These are phyloP conservation scores for Sanguinoderma infundibulare DNA, from an alignment of 1,284 basidiomycete species.

Conservation along the genomic window DNA sequence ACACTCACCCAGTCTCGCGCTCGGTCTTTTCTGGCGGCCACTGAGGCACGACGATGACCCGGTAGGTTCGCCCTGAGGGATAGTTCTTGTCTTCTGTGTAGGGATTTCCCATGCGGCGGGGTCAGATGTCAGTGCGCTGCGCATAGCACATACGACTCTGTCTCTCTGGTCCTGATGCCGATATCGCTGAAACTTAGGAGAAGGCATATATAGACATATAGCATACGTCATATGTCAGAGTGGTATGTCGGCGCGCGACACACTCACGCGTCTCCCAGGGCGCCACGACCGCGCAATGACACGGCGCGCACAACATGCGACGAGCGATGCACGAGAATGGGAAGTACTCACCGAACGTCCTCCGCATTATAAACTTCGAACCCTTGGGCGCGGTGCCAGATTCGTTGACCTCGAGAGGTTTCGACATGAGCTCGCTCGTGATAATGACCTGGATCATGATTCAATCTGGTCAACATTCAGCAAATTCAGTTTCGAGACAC, in stretches of 20 bases:
- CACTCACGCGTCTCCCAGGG: background rate
- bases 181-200: background rate
- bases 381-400: slow-evolving; percentile 64
- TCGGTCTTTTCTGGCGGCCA: slow-evolving; percentile 31
- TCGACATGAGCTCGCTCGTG: slow-evolving; percentile 73
- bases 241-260: background rate
- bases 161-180: background rate
- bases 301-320: background rate
- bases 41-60: slow-evolving; percentile 41
- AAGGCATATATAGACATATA: background rate
- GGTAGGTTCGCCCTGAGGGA: slow-evolving; percentile 39
- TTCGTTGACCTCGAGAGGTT: slow-evolving; percentile 65
- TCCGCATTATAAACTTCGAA: slow-evolving; percentile 62
- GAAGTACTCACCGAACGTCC: slow-evolving; percentile 57
- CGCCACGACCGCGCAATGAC: slow-evolving; percentile 5
- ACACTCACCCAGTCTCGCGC: slow-evolving; percentile 36
- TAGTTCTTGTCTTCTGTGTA: slow-evolving; percentile 35
- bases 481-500: background rate
- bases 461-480: background rate
- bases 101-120: background rate
- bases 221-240: background rate
- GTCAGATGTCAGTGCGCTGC: slow-evolving; percentile 7
- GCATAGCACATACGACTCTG: background rate
- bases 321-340: background rate
- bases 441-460: slow-evolving; percentile 56